Evolutionary conservation across 768 basidiomycete genomes (phyloP).

Genomic region (Cantharellus anzutake): DNA sequence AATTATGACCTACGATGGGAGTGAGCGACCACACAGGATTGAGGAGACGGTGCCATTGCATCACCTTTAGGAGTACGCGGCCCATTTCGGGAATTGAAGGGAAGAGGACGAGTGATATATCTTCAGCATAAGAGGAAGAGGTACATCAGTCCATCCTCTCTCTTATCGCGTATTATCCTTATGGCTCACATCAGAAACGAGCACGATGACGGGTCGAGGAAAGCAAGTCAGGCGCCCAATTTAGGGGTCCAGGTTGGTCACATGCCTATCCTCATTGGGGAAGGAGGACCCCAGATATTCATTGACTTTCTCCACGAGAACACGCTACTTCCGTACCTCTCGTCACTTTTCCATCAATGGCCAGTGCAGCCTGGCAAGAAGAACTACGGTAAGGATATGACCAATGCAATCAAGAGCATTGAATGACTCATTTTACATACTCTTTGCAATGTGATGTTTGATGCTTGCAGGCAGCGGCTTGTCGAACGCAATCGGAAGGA

Average conservation of each 20-base stretch:
- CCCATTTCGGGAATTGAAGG: slow-evolving; percentile 32
- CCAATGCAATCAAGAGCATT: not conserved
- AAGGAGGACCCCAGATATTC: too few relatives aligned
- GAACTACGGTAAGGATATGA: slow-evolving; percentile 3
- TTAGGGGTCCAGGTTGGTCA: too few relatives aligned
- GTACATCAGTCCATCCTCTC: too few relatives aligned
- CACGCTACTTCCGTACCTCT: not conserved
- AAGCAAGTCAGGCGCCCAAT: too few relatives aligned
- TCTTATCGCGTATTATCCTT: too few relatives aligned
- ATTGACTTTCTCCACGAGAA: not conserved
- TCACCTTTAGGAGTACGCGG: slow-evolving; percentile 70
- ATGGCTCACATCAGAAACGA: too few relatives aligned
- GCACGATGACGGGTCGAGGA: too few relatives aligned
- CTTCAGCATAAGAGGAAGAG: too few relatives aligned
- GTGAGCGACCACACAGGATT: not conserved
- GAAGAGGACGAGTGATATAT: not conserved
- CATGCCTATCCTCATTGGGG: too few relatives aligned
- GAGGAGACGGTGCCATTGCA: not conserved
- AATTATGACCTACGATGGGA: slow-evolving; percentile 67
- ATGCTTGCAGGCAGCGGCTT: slow-evolving; percentile 42
- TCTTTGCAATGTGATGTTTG: not conserved
- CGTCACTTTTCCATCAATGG: slow-evolving; percentile 1
- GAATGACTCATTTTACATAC: not conserved
- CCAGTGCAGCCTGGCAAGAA: slow-evolving; percentile 8
- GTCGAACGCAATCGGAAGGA: slow-evolving; percentile 70